Evolutionary conservation across 495 filamentous ascomycete species (phyloP).

Genomic region (Lepidopterella palustris): DNA sequence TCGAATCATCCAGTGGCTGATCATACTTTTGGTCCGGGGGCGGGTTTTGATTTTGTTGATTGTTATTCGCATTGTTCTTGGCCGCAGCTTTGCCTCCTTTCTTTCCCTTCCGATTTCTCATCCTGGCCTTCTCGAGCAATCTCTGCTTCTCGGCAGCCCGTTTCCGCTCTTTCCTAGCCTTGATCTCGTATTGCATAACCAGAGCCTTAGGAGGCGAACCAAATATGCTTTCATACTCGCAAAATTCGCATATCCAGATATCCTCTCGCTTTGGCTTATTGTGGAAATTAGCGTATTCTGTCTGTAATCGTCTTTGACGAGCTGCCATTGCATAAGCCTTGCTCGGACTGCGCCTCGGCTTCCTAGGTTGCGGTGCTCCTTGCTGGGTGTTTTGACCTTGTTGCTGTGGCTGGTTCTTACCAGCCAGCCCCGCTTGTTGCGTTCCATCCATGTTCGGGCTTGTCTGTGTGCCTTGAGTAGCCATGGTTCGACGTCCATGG

Average conservation of each 20-base stretch:
- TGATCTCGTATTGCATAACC: constrained; percentile 88
- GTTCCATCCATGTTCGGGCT: constrained; percentile 46
- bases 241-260: constrained; percentile 77
- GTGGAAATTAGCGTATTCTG: constrained; percentile 67
- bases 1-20: constrained; percentile 13
- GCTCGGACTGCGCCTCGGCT: constrained; percentile 49
- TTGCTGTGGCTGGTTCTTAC: constrained; percentile 20
- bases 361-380: constrained; percentile 36
- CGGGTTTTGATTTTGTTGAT: constrained; percentile 19
- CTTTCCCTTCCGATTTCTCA: constrained; percentile 81
- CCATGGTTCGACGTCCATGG: constrained; percentile 36
- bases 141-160: constrained; percentile 74
- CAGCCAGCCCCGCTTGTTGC: constrained; percentile 29
- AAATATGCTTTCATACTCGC: constrained; percentile 42
- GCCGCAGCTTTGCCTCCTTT: constrained; percentile 43
- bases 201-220: constrained; percentile 71
- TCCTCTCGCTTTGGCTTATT: constrained; percentile 69
- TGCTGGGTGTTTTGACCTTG: constrained; percentile 10
- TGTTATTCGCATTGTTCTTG: constrained; percentile 21
- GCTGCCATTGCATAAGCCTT: constrained; percentile 59
- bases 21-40: constrained; percentile 18
- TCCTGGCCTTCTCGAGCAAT: constrained; percentile 88
- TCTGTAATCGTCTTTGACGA: constrained; percentile 59
- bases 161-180: constrained; percentile 79
- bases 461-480: constrained; percentile 59